phyloP scores from a whole-genome alignment of 352 stramenopile genomes.

The Pythium apleroticum region DNA sequence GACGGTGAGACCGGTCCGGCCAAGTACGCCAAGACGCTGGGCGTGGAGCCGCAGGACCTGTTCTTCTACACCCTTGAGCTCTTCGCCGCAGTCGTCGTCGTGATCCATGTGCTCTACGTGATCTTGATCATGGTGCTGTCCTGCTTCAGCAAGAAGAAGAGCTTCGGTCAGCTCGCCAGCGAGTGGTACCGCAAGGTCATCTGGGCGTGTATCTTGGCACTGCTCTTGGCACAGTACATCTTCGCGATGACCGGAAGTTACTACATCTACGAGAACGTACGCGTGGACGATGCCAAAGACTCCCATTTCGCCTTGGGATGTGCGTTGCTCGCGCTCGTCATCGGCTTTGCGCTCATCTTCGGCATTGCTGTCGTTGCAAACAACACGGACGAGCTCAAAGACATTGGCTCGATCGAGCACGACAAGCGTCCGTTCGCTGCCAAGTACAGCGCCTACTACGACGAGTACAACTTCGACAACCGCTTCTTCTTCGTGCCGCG shows the following conservation, averaged over 20 bases:
- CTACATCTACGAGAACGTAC: conserved; percentile 55
- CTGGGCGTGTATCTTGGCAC: conserved; percentile 63
- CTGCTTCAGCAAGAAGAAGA: conserved; percentile 55
- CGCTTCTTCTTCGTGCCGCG: conserved; percentile 86
- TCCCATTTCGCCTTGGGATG: conserved; percentile 43
- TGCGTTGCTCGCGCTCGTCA: conserved; percentile 40
- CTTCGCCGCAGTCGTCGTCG: conserved; percentile 55
- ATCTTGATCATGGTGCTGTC: conserved; percentile 52
- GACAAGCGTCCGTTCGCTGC: conserved; percentile 72
- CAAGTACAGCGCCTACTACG: conserved; percentile 87
- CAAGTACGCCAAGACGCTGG: conserved; percentile 68
- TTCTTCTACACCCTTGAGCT: conserved; percentile 83
- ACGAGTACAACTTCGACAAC: conserved; percentile 90
- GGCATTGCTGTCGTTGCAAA: conserved; percentile 64
- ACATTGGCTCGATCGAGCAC: conserved; percentile 76
- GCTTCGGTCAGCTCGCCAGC: conserved; percentile 47
- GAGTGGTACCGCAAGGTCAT: conserved; percentile 85
- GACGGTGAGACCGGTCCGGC: conserved; percentile 56
- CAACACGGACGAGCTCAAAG: conserved; percentile 68
- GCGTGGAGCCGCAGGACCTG: conserved; percentile 57
- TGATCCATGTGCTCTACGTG: conserved; percentile 66
- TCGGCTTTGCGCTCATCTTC: conserved; percentile 63
- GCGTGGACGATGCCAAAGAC: conserved; percentile 33
- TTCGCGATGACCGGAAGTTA: conserved; percentile 83
- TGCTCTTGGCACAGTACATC: conserved; percentile 86